These are phyloP conservation scores for Plasmodium inui DNA, from an alignment of 169 alveolate genomes.

Conservation along the genomic window DNA sequence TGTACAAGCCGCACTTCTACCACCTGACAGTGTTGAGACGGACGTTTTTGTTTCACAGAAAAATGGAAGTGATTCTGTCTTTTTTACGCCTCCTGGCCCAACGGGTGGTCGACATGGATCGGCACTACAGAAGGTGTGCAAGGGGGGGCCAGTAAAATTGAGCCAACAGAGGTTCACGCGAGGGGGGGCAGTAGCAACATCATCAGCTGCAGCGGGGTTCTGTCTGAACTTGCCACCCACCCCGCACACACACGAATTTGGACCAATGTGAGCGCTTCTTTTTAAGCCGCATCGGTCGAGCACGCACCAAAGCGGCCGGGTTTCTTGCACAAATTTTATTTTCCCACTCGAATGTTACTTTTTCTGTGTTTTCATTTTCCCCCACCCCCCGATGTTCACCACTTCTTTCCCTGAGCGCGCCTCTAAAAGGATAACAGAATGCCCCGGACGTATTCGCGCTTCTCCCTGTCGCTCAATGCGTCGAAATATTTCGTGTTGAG, in stretches of 20 bases:
- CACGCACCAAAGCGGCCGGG: background rate
- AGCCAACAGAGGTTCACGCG: background rate
- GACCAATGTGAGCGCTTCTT: background rate
- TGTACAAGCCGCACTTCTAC: constrained; percentile 65
- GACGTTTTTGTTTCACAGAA: constrained; percentile 15
- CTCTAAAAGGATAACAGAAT: constrained; percentile 16
- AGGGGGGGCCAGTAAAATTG: background rate
- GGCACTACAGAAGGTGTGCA: background rate
- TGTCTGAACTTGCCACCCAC: background rate
- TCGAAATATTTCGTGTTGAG: constrained; percentile 55
- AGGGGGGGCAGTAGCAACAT: background rate
- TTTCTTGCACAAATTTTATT: background rate
- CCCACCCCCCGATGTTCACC: background rate
- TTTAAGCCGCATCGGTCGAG: background rate
- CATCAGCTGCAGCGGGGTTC: background rate
- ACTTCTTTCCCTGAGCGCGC: background rate
- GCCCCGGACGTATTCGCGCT: constrained; percentile 2
- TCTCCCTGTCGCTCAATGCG: background rate
- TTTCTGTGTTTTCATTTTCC: background rate
- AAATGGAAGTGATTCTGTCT: constrained; percentile 34
- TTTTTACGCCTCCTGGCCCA: constrained; percentile 19
- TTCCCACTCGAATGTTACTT: background rate
- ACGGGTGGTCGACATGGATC: constrained; percentile 32
- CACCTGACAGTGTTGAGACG: constrained; percentile 55
- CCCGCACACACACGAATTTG: background rate